Evolutionary conservation across 2,329 filamentous ascomycete genomes (phyloP), one percentile per base, ranked within the genome.

Genomic region (Pseudocercospora cruenta): DNA sequence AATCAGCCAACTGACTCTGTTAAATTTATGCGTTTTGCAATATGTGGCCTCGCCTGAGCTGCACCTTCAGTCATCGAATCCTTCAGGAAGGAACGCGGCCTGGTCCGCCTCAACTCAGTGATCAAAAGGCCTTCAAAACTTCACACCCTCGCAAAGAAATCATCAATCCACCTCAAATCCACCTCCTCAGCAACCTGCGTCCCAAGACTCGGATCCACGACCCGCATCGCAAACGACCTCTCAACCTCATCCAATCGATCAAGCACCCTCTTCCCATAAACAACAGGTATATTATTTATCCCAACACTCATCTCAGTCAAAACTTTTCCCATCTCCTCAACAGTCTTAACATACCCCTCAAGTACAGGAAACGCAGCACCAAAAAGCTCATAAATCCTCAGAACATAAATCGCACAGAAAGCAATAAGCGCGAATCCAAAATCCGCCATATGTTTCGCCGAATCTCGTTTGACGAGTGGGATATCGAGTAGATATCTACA

Each of bases 401-500:
- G 14, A 16, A 63, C 24, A 24, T 47, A 58, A 6, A 63, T 33
- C n/a, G 33, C 61, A n/a, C 61, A 63, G 22, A 63, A 63, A 19
- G 61, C 61, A 4, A 63, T n/a, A 5, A 63, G 28, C 26, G 61
- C 61, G 21, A 58, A 63, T 2, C 61, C 61, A 24, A 63, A 59
- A 39, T 63, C 61, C 10, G 53, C 54, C 54, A 63, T 63, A 36
- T 63, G 47, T 14, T 54, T 43, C 24, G 61, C 61, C 21, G 31
- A 49, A 28, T 63, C 61, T 16, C 53, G 39, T n/a, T 19, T 58
- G 8, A 58, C 3, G 12, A 43, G 39, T 6, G 36, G 45, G 26
- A 63, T 63, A 14, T 63, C 61, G 16, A 58, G n/a, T 12, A 63
- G 14, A 21, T 49, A 63, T 47, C 61, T 36, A 33, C 61, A 63